Base-by-base conservation (phyloP, 2,329 filamentous ascomycete species). In the Rutstroemia sp. region DNA sequence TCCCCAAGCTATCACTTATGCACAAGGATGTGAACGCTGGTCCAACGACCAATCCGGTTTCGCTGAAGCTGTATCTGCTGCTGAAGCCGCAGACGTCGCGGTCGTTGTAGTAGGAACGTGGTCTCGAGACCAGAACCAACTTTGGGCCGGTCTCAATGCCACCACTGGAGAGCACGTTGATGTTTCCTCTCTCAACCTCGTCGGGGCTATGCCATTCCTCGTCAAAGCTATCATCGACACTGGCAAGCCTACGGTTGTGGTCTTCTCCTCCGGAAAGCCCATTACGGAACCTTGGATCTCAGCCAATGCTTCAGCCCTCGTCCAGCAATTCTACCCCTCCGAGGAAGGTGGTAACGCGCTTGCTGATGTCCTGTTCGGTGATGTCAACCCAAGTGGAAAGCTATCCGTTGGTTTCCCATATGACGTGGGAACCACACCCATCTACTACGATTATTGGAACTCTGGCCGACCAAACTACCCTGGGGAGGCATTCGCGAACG, bases 271-370 rank as follows among this genome's bases (percentile, higher is more conserved):
- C 9, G 87, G 87, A 47, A 90, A 89, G 67, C 87, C 87, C 3
- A 73, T 90, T 57, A 87, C 85, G 0, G 86, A 89, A 68, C 77
- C 83, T 4, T 89, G 86, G 87, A 85, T 89, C 66, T 83, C 82
- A 0, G 75, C 79, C 34, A 76, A 77, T 25, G 83, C 86, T 0
- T 75, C 82, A 0, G 85, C 84, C 0, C 76, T 90, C 0, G 73
- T 89, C 0, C 86, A 89, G 66, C 86, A 89, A 69, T 89, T 89
- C 71, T 90, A 89, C 64, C 84, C 84, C 6, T 84, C 82, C 0
- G 84, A 95, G 67, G 88, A 96, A 70, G 90, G 87, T 34, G 91
- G 91, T 3, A 86, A 88, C 59, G 88, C 91, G 0, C 76, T 96
- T 2, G 82, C 83, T 1, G 88, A 95, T 64, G 76, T 96, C 0